Base-by-base conservation (phyloP, 2,329 filamentous ascomycete genomes). In the Lecanicillium sp. region DNA sequence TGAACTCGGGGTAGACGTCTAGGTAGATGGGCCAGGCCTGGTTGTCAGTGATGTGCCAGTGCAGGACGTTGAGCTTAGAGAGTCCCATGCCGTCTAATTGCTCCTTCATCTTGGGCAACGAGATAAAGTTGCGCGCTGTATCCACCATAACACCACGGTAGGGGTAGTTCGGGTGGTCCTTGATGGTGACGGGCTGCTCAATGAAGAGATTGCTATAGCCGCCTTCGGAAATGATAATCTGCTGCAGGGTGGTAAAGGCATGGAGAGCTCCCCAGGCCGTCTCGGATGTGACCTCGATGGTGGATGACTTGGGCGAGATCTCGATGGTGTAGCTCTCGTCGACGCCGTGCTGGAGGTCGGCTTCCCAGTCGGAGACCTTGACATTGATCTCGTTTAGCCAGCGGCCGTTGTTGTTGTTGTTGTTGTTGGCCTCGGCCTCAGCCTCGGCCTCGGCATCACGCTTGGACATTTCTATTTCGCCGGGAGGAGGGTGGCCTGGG, bases 131-230 rank as follows among this genome's bases (percentile, higher is more conserved):
- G 35, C 71, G 70, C 8, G 65, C 71, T 2, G 63, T 65, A 42
- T 75, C 71, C 9, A 75, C 49, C 70, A 75, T 72, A 50, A 74
- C 64, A 14, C 71, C 71, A 13, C 71, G 70, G 45, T 73, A 64
- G 0, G 70, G 64, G 48, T 72, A 75, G 18, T 71, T 57, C 3
- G 71, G 71, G 6, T 57, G 51, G 48, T 75, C 71, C 30, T 60
- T 44, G 44, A 75, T 68, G 15, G 55, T 56, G 29, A 75, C 71
- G 4, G 71, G 68, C 48, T 74, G 64, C 50, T 75, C 71, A 30
- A 75, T 56, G 12, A 72, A 57, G 43, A 73, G 48, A 13, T 61
- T 59, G 18, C 62, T 59, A 25, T 25, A 11, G 3, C 52, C 46
- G 22, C 62, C 64, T 35, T 70, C 60, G 3, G 59, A 64, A 48